Evolutionary conservation across 1,284 basidiomycete species (phyloP), one percentile per base, ranked within the genome.

Genomic region (Tilletia setariae): DNA sequence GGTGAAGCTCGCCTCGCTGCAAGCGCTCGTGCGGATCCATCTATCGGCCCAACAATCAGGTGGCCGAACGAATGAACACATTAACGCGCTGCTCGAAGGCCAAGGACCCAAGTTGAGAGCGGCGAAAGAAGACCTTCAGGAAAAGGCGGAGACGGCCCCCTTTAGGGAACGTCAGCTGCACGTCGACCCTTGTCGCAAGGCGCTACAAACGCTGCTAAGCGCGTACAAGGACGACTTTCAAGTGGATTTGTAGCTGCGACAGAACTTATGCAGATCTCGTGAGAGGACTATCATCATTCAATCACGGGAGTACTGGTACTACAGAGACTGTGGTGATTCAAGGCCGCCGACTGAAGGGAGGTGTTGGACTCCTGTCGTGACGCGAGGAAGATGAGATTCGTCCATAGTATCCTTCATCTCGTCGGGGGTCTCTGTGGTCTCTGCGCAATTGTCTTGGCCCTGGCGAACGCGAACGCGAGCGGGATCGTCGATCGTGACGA

Each of bases 151-250:
- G n/a, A 40, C 19, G 23, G 56, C 56, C 19, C 28, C 56, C 7
- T 61, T 61, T n/a, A 61, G 35, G 56, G 56, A 61, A 16, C 56
- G 56, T 30, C 56, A 61, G 28, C 32, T 61, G 11, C 56, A 61
- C 21, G 32, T 61, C 9, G 56, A 61, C 19, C 56, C 56, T 3
- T 61, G 56, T 61, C 56, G 56, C 25, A 61, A 61, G 56, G 56
- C 32, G 25, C 25, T 61, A 15, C 30, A 61, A 6, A 2, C 56
- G 6, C 32, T 61, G 8, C 32, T 61, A 59, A 30, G 53, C 23
- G 1, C 19, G 21, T 53, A 53, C 23, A 59, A 32, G 11, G 21
- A 32, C 53, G 53, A 59, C 30, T 3, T 9, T 16, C 8, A 9
- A 32, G 28, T 0, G 53, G 23, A 9, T 59, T 7, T 2, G 13